phyloP scores from a whole-genome alignment of 2,329 filamentous ascomycete species.

The Colletotrichum costaricense region DNA sequence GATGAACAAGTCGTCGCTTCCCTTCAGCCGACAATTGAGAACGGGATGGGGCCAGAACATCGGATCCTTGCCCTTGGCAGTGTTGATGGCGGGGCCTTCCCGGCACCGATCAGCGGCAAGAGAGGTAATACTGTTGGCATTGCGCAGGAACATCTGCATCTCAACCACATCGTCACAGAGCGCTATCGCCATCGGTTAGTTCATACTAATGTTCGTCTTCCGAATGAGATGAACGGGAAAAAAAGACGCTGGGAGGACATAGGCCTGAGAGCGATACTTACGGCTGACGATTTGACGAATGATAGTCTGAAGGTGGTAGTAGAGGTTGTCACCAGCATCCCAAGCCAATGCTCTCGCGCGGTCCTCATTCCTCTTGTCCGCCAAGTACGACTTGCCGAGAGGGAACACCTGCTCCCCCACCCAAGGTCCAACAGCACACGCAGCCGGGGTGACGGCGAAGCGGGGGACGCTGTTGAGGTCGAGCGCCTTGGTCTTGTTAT shows the following conservation, averaged over 20 bases:
- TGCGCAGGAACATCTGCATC: conserved; percentile 29
- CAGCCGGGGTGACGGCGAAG: neutral
- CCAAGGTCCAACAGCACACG: conserved; percentile 2
- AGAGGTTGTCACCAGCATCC: conserved; percentile 28
- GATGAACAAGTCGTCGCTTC: conserved; percentile 8
- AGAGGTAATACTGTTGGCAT: conserved; percentile 13
- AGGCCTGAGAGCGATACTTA: neutral
- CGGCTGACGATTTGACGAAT: conserved; percentile 18
- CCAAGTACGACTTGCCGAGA: neutral
- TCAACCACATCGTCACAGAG: conserved; percentile 29
- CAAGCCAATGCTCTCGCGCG: conserved; percentile 13
- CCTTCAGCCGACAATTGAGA: conserved; percentile 24
- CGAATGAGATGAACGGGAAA: neutral
- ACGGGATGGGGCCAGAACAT: conserved; percentile 37
- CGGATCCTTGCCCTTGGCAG: conserved; percentile 26
- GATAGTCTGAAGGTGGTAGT: conserved; percentile 27
- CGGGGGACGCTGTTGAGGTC: conserved; percentile 1
- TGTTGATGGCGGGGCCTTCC: neutral
- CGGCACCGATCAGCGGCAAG: conserved; percentile 1
- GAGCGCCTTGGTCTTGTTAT: neutral
- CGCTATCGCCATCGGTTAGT: neutral
- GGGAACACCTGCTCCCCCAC: conserved; percentile 7
- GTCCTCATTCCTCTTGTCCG: neutral
- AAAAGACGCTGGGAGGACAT: neutral
- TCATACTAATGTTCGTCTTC: neutral